A percentile compares a stretch with the other conserved stretches of the same genome.
These are phyloP conservation scores for Cercospora beticola DNA, from an alignment of 2,329 filamentous ascomycete species.

Conservation along the genomic window DNA sequence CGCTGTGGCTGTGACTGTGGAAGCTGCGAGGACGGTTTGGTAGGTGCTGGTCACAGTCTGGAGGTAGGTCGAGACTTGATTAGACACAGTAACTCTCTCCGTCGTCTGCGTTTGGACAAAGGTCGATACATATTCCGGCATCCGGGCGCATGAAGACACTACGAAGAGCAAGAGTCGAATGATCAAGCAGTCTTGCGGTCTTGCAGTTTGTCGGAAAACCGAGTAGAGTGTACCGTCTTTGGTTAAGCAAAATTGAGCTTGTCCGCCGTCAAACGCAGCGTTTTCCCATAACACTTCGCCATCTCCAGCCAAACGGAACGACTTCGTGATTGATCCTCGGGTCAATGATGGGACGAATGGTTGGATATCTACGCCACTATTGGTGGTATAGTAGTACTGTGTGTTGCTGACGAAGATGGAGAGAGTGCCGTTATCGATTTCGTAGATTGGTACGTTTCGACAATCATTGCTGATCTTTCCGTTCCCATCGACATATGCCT, in stretches of 20 bases:
- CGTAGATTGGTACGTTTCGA: conserved; percentile 2
- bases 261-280: not conserved
- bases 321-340: not conserved
- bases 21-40: not conserved
- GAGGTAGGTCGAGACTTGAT: not conserved
- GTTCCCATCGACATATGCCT: conserved; percentile 25
- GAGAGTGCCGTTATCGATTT: conserved; percentile 6
- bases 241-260: conserved; percentile 10
- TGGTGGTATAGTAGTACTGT: conserved; percentile 9
- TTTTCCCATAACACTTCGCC: conserved; percentile 8
- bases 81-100: not conserved
- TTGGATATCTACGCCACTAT: not conserved
- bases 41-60: conserved; percentile 2
- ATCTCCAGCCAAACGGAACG: not conserved
- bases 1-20: not conserved
- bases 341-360: not conserved
- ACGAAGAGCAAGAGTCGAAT: conserved; percentile 3
- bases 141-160: conserved; percentile 1
- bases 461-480: conserved; percentile 26
- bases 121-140: not conserved
- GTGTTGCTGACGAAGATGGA: not conserved
- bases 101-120: conserved; percentile 3
- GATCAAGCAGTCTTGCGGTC: conserved; percentile 1
- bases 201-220: not conserved
- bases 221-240: conserved; percentile 7